These are phyloP conservation scores for Triticum aestivum DNA, from an alignment of 176 grass and related monocot genomes.

Conservation along the genomic window IWGSC_CS_RefSeq_v2.1 NC_057797.1:100880242-100880741, in stretches of 20 bases:
- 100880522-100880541: slow-evolving; percentile 83
- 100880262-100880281: neutral
- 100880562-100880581: slow-evolving; percentile 90
- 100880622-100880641: slow-evolving; percentile 26
- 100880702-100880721: slow-evolving; percentile 82
- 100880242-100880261: neutral
- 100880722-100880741: slow-evolving; percentile 29
- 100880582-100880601: neutral
- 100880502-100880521: slow-evolving; percentile 91
- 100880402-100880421: neutral
- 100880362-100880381: no score
- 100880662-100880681: slow-evolving; percentile 95
- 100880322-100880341: no score
- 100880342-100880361: no score
- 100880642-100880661: slow-evolving; percentile 65
- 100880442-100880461: slow-evolving; percentile 2
- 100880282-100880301: slow-evolving; percentile 1
- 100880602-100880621: slow-evolving; percentile 15
- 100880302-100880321: neutral
- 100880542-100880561: slow-evolving; percentile 98
- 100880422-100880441: slow-evolving; percentile 1
- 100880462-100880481: slow-evolving; percentile 18
- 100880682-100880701: slow-evolving; percentile 86
- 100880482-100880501: slow-evolving; percentile 96
- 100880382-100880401: no score